Conservation (phyloP, 441 rosid genomes). For the Mallotus repandus region DNA sequence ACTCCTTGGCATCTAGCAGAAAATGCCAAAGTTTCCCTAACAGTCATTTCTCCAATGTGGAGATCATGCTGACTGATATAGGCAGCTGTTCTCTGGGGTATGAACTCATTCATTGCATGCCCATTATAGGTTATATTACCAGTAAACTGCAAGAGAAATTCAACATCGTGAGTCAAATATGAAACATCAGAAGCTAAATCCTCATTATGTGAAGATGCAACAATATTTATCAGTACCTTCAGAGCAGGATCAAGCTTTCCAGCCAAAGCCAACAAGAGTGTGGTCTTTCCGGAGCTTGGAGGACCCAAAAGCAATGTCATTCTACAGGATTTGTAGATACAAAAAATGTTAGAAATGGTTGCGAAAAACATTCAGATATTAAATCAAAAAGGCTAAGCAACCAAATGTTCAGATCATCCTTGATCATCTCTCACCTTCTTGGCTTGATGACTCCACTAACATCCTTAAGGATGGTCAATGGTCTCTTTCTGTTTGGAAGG, state of each 20-base stretch:
- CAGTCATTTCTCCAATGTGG: slow-evolving; percentile 31
- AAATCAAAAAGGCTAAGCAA: too few relatives aligned
- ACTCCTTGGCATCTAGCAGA: slow-evolving; percentile 32
- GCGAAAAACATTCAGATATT: too few relatives aligned
- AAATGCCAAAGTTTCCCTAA: slow-evolving; percentile 30
- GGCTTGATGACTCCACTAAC: slow-evolving; percentile 76
- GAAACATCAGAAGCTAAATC: too few relatives aligned
- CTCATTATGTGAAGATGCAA: too few relatives aligned
- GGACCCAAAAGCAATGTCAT: slow-evolving; percentile 57
- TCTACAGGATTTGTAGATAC: slow-evolving; percentile 21
- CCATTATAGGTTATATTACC: slow-evolving; percentile 33
- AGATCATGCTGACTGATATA: slow-evolving; percentile 32
- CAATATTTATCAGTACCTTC: too few relatives aligned
- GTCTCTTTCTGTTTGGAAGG: slow-evolving; percentile 52
- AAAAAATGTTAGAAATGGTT: background rate
- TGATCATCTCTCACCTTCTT: slow-evolving; percentile 34
- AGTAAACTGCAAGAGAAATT: slow-evolving; percentile 26
- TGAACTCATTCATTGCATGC: slow-evolving; percentile 23
- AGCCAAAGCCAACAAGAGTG: slow-evolving; percentile 31
- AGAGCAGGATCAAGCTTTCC: slow-evolving; percentile 31
- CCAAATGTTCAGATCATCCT: background rate
- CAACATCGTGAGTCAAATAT: too few relatives aligned
- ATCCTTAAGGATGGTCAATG: slow-evolving; percentile 55
- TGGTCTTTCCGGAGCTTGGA: slow-evolving; percentile 35
- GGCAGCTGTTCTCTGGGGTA: slow-evolving; percentile 31